phyloP scores from a whole-genome alignment of 2,329 filamentous ascomycete genomes.

The Albophoma yamanashiensis region DNA sequence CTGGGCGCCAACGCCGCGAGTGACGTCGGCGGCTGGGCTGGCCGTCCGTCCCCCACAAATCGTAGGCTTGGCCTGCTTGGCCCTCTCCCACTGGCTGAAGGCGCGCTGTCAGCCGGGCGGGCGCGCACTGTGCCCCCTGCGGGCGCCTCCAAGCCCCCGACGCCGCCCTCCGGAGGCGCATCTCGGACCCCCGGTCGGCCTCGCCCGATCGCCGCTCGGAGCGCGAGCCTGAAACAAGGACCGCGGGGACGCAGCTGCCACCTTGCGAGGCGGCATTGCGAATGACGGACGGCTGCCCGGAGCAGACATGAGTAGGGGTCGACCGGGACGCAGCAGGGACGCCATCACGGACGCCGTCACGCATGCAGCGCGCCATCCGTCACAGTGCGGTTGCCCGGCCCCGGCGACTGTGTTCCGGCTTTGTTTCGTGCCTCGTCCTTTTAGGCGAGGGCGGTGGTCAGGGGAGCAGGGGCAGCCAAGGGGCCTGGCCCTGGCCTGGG shows the following conservation, averaged over 20 bases:
- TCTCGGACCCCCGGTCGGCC: neutral
- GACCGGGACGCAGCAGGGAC: no score
- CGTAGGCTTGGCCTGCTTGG: neutral
- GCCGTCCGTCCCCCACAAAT: neutral
- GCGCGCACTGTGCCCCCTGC: neutral
- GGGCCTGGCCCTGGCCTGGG: neutral
- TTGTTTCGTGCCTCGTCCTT: neutral
- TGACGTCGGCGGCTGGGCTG: slow-evolving; percentile 3
- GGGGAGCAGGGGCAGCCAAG: no score
- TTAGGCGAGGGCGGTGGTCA: neutral
- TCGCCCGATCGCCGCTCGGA: neutral
- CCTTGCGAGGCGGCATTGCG: neutral
- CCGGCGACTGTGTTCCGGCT: neutral
- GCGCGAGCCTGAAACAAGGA: neutral
- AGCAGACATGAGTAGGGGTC: no score
- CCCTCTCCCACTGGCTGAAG: neutral
- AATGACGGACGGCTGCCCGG: neutral
- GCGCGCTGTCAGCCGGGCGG: no score
- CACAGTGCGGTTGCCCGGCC: neutral
- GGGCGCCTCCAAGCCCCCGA: no score
- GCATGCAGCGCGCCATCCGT: no score
- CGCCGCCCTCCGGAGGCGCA: no score
- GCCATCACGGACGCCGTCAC: no score
- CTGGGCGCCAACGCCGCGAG: neutral
- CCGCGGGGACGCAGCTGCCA: neutral